These are phyloP conservation scores for Trichoderma pleuroti DNA, from an alignment of 2,329 filamentous ascomycete species.

Conservation along the genomic window DNA sequence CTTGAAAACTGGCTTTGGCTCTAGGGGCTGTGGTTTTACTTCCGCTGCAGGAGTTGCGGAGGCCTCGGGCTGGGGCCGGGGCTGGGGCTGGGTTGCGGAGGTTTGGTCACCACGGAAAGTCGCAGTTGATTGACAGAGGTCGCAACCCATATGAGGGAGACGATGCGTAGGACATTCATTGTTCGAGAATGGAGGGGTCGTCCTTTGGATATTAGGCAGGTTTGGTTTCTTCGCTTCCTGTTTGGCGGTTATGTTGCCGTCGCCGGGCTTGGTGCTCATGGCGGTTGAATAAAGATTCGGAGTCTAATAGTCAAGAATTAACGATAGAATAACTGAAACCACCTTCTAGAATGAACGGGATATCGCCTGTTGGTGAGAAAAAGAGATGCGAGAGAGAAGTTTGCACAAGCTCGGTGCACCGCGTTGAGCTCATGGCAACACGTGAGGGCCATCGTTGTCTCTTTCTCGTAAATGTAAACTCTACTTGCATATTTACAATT, in stretches of 20 bases:
- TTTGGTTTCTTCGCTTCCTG: not conserved
- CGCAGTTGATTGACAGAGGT: not conserved
- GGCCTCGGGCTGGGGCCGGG: too few species aligned
- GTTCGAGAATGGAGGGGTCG: not conserved
- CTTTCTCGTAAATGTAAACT: not conserved
- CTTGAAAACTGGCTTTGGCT: not conserved
- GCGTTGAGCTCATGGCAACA: not conserved
- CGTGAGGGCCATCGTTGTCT: not conserved
- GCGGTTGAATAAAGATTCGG: not conserved
- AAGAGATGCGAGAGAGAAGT: not conserved
- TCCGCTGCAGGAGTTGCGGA: not conserved
- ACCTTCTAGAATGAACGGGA: not conserved
- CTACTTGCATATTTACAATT: not conserved
- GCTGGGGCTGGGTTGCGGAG: not conserved
- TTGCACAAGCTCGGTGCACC: not conserved
- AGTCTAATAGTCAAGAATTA: not conserved
- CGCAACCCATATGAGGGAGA: not conserved
- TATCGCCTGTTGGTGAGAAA: not conserved
- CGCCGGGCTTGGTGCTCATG: not conserved
- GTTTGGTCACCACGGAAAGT: not conserved
- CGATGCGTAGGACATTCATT: not conserved
- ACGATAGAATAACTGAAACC: not conserved
- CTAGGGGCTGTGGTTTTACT: not conserved
- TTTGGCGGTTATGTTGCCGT: not conserved
- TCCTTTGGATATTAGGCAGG: not conserved